These are phyloP conservation scores for Sordariomycetes sp. DNA, from an alignment of 2,329 filamentous ascomycete species.

Conservation along the genomic window DNA sequence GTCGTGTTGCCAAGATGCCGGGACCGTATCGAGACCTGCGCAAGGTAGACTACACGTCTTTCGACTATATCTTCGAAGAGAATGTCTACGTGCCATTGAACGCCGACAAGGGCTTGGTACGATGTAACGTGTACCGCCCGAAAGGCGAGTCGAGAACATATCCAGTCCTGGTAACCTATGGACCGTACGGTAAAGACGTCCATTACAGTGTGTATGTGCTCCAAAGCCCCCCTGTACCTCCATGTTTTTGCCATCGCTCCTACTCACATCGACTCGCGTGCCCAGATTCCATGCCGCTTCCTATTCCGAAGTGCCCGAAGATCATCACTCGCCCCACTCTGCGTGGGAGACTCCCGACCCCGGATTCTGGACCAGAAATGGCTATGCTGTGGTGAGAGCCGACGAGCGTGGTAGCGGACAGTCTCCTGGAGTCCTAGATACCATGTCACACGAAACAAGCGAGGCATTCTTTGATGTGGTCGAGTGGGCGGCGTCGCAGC, in stretches of 20 bases:
- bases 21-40: slow-evolving; percentile 16
- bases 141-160: slow-evolving; percentile 12
- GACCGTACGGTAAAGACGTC: slow-evolving; percentile 65
- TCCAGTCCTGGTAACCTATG: slow-evolving; percentile 60
- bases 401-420: slow-evolving; percentile 38
- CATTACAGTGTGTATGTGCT: slow-evolving; percentile 39
- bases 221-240: neutral
- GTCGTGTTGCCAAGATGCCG: slow-evolving; percentile 11
- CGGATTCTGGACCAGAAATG: slow-evolving; percentile 41
- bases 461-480: slow-evolving; percentile 34
- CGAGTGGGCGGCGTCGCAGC: slow-evolving; percentile 35
- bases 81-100: slow-evolving; percentile 21
- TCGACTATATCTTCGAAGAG: slow-evolving; percentile 29
- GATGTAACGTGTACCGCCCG: slow-evolving; percentile 26
- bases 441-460: slow-evolving; percentile 34
- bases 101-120: slow-evolving; percentile 16
- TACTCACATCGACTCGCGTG: neutral
- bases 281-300: slow-evolving; percentile 24
- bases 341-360: slow-evolving; percentile 51
- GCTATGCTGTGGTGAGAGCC: slow-evolving; percentile 43
- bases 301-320: slow-evolving; percentile 37
- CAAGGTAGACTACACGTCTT: slow-evolving; percentile 15
- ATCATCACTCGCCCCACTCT: slow-evolving; percentile 41
- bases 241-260: neutral
- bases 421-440: slow-evolving; percentile 33